Evolutionary conservation across 441 rosid species (phyloP).

Genomic region (Aleurites moluccanus): DNA sequence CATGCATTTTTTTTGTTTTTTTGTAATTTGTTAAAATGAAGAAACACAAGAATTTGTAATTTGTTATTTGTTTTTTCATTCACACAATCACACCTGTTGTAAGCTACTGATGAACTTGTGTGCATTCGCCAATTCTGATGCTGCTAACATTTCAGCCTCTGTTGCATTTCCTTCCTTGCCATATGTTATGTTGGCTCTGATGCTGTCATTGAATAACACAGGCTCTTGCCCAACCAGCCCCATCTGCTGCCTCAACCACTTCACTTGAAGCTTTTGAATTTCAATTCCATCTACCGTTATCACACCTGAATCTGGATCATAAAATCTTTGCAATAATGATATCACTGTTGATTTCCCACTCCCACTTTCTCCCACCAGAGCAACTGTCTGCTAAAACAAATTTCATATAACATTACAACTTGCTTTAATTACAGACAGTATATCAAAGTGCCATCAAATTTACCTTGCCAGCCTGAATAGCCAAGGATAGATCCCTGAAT

Average conservation of each 20-base stretch:
- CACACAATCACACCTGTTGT: constrained; percentile 39
- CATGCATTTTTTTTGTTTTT: background rate
- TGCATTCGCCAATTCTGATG: constrained; percentile 64
- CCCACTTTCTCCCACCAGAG: constrained; percentile 88
- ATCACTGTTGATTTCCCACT: constrained; percentile 66
- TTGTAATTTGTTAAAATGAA: background rate
- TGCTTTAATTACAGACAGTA: background rate
- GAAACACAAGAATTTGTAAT: no score
- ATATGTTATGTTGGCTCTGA: constrained; percentile 64
- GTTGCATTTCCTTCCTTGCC: constrained; percentile 58
- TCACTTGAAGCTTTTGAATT: constrained; percentile 49
- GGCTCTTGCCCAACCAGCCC: constrained; percentile 76
- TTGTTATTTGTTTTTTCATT: no score
- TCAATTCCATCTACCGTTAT: constrained; percentile 63
- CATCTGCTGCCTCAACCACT: constrained; percentile 70
- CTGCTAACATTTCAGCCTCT: constrained; percentile 56
- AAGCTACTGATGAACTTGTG: constrained; percentile 66
- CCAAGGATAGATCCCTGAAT: constrained; percentile 47
- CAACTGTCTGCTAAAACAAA: constrained; percentile 50
- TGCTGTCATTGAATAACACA: constrained; percentile 59
- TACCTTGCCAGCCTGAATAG: constrained; percentile 68
- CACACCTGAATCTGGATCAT: constrained; percentile 62
- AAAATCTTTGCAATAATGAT: constrained; percentile 65
- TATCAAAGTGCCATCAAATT: background rate
- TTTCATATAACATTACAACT: background rate